Evolutionary conservation across 805 yeast species (phyloP).

Genomic region (Candida piceae): DNA sequence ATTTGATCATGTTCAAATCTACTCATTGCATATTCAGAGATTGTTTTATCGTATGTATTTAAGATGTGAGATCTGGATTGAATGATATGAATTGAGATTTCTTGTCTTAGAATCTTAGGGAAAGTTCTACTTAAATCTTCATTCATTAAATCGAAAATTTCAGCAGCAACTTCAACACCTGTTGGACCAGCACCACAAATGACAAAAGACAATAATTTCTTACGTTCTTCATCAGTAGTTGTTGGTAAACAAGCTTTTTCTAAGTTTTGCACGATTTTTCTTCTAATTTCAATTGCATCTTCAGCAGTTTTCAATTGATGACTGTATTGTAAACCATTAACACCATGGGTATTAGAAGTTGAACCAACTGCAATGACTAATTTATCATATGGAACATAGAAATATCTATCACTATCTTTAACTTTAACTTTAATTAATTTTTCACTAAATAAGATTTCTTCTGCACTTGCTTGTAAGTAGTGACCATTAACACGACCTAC

Average conservation of each 20-base stretch:
- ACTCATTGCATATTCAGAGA: conserved; percentile 59
- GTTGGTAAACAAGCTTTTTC: conserved; percentile 65
- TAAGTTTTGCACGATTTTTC: conserved; percentile 47
- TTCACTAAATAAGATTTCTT: conserved; percentile 50
- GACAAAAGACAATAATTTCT: conserved; percentile 54
- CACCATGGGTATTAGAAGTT: conserved; percentile 65
- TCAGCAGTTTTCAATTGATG: conserved; percentile 60
- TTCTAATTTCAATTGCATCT: conserved; percentile 54
- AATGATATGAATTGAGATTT: conserved; percentile 61
- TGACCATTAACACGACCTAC: conserved; percentile 51
- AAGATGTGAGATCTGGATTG: conserved; percentile 65
- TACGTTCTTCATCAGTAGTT: conserved; percentile 58
- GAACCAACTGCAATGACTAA: conserved; percentile 67
- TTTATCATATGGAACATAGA: conserved; percentile 69
- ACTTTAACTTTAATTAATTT: conserved; percentile 53
- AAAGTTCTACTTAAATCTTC: conserved; percentile 55
- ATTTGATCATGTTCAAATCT: conserved; percentile 59
- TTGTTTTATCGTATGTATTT: conserved; percentile 63
- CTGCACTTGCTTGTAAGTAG: conserved; percentile 59
- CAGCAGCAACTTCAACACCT: conserved; percentile 72
- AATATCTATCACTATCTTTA: conserved; percentile 39
- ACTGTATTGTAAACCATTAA: conserved; percentile 60
- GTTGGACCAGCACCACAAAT: conserved; percentile 77
- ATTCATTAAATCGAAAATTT: conserved; percentile 58
- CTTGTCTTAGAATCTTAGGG: conserved; percentile 58